Percentiles rank a stretch among this genome's conserved stretches.
phyloP scores from a whole-genome alignment of 2,329 filamentous ascomycete species.

The Stagonosporopsis vannaccii region DNA sequence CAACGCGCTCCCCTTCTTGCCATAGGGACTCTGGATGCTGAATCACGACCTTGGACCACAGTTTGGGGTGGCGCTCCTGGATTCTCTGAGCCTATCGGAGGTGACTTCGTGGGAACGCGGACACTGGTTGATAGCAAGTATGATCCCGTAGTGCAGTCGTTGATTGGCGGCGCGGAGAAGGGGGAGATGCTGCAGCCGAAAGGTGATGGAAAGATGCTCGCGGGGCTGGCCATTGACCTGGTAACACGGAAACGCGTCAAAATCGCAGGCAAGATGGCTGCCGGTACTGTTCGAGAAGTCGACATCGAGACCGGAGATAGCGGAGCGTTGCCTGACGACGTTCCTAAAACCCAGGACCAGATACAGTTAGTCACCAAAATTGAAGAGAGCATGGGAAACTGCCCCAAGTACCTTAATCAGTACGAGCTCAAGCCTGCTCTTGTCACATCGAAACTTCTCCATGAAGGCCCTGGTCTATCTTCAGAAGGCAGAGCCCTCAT shows the following conservation, averaged over 20 bases:
- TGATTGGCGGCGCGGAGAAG: slow-evolving; percentile 44
- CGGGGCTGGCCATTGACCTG: slow-evolving; percentile 69
- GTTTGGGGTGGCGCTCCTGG: slow-evolving; percentile 78
- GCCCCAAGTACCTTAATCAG: slow-evolving; percentile 85
- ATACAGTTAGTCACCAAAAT: slow-evolving; percentile 72
- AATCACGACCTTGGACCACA: slow-evolving; percentile 76
- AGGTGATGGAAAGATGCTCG: slow-evolving; percentile 60
- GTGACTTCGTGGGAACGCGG: slow-evolving; percentile 69
- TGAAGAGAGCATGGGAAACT: slow-evolving; percentile 78
- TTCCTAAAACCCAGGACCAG: slow-evolving; percentile 39
- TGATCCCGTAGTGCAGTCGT: slow-evolving; percentile 73
- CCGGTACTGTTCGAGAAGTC: slow-evolving; percentile 61
- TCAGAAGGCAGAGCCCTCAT: slow-evolving; percentile 66
- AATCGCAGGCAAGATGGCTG: slow-evolving; percentile 72
- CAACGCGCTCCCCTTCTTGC: slow-evolving; percentile 72
- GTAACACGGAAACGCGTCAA: slow-evolving; percentile 76
- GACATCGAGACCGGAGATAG: slow-evolving; percentile 40
- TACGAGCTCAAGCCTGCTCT: slow-evolving; percentile 67
- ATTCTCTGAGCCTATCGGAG: slow-evolving; percentile 69
- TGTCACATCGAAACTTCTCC: slow-evolving; percentile 62
- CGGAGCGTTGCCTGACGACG: slow-evolving; percentile 4
- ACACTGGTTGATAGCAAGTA: slow-evolving; percentile 65
- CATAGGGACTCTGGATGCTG: slow-evolving; percentile 72
- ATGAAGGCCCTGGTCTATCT: slow-evolving; percentile 58
- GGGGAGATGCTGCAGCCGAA: slow-evolving; percentile 2